Percentiles rank a stretch among this genome's conserved stretches.
Conservation (phyloP, 2,329 filamentous ascomycete genomes). For the Didymellaceae sp. region DNA sequence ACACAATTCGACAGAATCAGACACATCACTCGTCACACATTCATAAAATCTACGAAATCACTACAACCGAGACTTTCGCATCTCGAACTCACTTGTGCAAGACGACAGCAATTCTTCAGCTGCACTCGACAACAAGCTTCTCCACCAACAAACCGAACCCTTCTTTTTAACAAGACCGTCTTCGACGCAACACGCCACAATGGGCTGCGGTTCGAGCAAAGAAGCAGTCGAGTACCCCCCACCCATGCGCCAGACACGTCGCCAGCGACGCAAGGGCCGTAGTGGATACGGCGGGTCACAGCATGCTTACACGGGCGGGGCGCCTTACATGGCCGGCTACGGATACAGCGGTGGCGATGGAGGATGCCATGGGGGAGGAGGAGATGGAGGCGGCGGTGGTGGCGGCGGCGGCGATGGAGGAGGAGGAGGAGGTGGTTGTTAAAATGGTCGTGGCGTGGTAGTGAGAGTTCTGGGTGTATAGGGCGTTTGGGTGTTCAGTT, state of each 20-base stretch:
- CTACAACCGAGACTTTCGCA: background rate
- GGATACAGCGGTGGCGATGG: slow-evolving; percentile 5
- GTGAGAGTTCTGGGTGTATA: too few relatives aligned
- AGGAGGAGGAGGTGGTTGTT: background rate
- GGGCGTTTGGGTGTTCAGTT: too few relatives aligned
- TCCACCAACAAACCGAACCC: background rate
- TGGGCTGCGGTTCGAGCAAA: slow-evolving; percentile 27
- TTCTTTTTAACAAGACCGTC: background rate
- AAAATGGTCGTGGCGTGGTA: too few relatives aligned
- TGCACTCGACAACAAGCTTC: background rate
- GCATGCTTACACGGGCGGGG: background rate
- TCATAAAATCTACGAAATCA: background rate
- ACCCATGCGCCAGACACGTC: slow-evolving; percentile 21
- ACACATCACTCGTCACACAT: background rate
- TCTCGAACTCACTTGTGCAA: background rate
- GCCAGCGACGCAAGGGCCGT: background rate
- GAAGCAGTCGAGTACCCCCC: slow-evolving; percentile 19
- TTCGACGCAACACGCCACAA: slow-evolving; percentile 8
- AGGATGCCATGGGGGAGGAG: slow-evolving; percentile 14
- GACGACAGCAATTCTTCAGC: background rate
- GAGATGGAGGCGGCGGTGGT: slow-evolving; percentile 14
- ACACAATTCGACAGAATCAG: background rate
- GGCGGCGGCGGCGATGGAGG: too few relatives aligned
- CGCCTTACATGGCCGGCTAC: background rate
- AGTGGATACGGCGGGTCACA: background rate